Evolutionary conservation across 345 rosid genomes (phyloP).

Genomic region (Salix udensis): DNA sequence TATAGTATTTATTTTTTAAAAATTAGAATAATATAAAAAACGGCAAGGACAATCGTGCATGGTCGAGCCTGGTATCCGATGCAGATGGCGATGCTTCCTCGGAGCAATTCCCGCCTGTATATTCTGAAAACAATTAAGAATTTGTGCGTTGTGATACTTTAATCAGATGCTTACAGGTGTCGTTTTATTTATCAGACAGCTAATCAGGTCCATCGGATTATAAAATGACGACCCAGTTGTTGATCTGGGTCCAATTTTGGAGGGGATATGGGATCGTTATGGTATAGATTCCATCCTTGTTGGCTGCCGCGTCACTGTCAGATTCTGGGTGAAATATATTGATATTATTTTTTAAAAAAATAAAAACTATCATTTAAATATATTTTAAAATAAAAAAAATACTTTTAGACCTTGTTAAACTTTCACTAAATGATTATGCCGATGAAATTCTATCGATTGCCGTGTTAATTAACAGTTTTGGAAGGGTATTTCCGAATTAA

Average conservation of each 20-base stretch:
- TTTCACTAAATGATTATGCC: too few species aligned
- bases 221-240: neutral
- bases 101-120: neutral
- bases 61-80: neutral
- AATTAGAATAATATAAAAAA: too few species aligned
- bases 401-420: too few species aligned
- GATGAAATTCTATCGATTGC: too few species aligned
- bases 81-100: neutral
- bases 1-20: too few species aligned
- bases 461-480: too few species aligned
- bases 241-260: neutral
- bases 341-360: too few species aligned
- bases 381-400: too few species aligned
- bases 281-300: neutral
- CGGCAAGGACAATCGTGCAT: too few species aligned
- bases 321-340: neutral
- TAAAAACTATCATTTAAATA: too few species aligned
- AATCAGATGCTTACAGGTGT: neutral
- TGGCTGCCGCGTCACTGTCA: neutral
- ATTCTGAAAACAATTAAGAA: neutral
- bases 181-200: neutral
- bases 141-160: neutral
- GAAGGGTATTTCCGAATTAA: too few species aligned
- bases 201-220: neutral
- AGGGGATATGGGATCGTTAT: neutral